Evolutionary conservation across 306 rosid species (phyloP).

Genomic region (Trifolium pratense): DNA sequence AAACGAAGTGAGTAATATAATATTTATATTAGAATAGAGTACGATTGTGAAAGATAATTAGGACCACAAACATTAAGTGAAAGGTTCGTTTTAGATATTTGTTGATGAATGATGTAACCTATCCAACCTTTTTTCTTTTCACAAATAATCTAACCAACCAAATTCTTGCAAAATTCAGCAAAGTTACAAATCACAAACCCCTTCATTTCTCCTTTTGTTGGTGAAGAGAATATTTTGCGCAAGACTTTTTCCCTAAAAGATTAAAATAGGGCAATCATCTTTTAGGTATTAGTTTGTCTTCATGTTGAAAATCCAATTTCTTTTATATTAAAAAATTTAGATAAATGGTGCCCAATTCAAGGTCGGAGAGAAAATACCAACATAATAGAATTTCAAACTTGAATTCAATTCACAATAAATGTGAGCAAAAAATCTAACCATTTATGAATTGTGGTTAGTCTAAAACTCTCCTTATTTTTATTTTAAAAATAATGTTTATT

Average conservation of each 20-base stretch:
- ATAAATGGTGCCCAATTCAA: too few species aligned
- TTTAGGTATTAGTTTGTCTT: background rate
- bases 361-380: too few species aligned
- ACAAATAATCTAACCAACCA: constrained; percentile 28
- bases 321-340: too few species aligned
- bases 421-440: too few species aligned
- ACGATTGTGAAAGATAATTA: constrained; percentile 26
- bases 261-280: background rate
- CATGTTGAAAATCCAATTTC: too few species aligned
- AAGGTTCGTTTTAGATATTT: constrained; percentile 33
- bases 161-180: constrained; percentile 29
- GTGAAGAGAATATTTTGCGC: constrained; percentile 4
- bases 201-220: constrained; percentile 27
- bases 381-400: too few species aligned
- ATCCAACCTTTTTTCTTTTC: background rate
- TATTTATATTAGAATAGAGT: background rate
- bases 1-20: too few species aligned
- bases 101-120: constrained; percentile 41
- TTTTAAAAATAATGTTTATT: too few species aligned
- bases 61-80: too few species aligned
- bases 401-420: too few species aligned
- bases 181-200: constrained; percentile 35
- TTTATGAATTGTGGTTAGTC: too few species aligned
- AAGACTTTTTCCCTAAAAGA: background rate
- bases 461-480: too few species aligned